Evolutionary conservation across 139 green algal species (phyloP), one percentile per base, ranked within the genome.

Genomic region (Chlamydomonas incerta): DNA sequence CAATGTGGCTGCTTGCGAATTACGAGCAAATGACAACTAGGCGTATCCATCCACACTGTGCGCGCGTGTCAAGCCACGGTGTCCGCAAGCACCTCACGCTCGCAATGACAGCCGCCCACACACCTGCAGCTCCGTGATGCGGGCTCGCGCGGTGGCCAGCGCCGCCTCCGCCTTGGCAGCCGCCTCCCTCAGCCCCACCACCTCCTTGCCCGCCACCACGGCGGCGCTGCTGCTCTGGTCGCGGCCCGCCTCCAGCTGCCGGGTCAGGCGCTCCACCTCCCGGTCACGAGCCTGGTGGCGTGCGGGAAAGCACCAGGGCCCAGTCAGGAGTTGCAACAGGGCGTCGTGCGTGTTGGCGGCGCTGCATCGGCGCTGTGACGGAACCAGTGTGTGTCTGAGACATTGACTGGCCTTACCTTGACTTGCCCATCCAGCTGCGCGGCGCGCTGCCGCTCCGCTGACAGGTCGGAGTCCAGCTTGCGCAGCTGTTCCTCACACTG

Each of bases 401-500:
- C n/a, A n/a, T n/a, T n/a, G n/a, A 50, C 5, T 5, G 41, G 6
- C 6, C 41, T 50, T 50, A 75, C 79, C 79, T 75, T 75, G 66
- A 85, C 20, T 47, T 85, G 79, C 29, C 79, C 79, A 26, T 86
- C 80, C 55, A 80, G 41, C 68, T 63, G 34, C 34, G 55, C 80
- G 18, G 66, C 57, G 1, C 82, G 76, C n/a, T 86, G 75, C 33
- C 75, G 75, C 63, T 62, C 50, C 28, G 82, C 70, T 5, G 47
- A 46, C 33, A 88, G 75, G 1, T 89, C 88, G 0, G 8, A 10
- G 11, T 86, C 83, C 79, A 87, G 65, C 88, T 70, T 52, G 1
- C 83, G 72, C n/a, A 74, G 3, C 3, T 79, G 73, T 62, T 88
- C 87, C 82, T 91, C 87, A 0, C 68, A 24, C 79, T 76, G 37